Evolutionary conservation across 768 basidiomycete species (phyloP).

Genomic region (Lactarius sp.): DNA sequence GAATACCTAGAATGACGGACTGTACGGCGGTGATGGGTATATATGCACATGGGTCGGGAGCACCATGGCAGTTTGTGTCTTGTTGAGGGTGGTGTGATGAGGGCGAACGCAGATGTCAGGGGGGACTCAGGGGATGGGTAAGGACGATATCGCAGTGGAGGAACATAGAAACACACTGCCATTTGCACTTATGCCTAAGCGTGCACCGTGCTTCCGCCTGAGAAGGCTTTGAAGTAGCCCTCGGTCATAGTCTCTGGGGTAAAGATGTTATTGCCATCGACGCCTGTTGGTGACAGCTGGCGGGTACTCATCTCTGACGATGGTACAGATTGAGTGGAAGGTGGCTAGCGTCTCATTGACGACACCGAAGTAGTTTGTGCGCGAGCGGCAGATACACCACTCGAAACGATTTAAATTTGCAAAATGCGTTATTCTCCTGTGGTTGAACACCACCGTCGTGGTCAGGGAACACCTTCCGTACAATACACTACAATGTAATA

Average conservation of each 20-base stretch:
- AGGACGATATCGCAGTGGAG: too few species aligned
- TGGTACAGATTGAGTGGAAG: not conserved
- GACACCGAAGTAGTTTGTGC: slow-evolving; percentile 74
- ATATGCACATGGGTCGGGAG: too few species aligned
- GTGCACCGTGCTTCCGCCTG: slow-evolving; percentile 64
- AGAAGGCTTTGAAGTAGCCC: slow-evolving; percentile 91
- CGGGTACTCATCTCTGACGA: slow-evolving; percentile 33
- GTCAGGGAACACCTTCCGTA: slow-evolving; percentile 22
- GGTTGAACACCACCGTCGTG: slow-evolving; percentile 30
- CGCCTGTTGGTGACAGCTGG: slow-evolving; percentile 1
- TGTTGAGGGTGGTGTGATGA: too few species aligned
- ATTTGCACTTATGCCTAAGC: slow-evolving; percentile 71
- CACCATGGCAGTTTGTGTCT: too few species aligned
- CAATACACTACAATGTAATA: too few species aligned
- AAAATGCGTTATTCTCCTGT: slow-evolving; percentile 30
- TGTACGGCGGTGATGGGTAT: too few species aligned
- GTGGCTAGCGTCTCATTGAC: slow-evolving; percentile 58
- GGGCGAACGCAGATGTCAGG: too few species aligned
- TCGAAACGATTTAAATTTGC: slow-evolving; percentile 18
- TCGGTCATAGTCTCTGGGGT: slow-evolving; percentile 75
- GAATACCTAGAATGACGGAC: too few species aligned
- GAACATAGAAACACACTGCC: slow-evolving; percentile 80
- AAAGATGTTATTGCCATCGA: slow-evolving; percentile 38
- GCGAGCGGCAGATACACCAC: slow-evolving; percentile 37
- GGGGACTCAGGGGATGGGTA: too few species aligned